Percentiles rank a stretch among this genome's conserved stretches.
phyloP scores from a whole-genome alignment of 2,329 filamentous ascomycete species.

The Venturia pyrina region DNA sequence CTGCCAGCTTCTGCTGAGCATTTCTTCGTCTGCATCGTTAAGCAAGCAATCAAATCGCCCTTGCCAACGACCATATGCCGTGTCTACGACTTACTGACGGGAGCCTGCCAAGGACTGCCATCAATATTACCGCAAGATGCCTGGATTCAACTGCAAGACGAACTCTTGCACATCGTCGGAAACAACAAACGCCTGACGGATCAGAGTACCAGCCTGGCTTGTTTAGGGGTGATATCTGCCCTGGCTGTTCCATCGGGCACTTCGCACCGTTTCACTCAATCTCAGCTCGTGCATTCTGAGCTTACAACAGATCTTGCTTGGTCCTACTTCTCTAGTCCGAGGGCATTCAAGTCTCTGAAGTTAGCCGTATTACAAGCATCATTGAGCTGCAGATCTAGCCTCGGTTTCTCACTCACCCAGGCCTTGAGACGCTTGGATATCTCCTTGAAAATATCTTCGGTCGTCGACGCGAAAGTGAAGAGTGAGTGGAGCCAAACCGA shows the following conservation, averaged over 20 bases:
- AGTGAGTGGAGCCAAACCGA: not conserved
- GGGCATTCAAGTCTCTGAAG: not conserved
- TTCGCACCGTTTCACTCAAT: conserved; percentile 14
- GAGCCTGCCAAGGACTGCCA: conserved; percentile 21
- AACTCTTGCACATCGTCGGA: conserved; percentile 23
- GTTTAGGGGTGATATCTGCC: conserved; percentile 24
- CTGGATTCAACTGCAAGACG: conserved; percentile 21
- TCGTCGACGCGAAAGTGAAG: not conserved
- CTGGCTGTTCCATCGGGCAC: conserved; percentile 14
- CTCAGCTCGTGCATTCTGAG: not conserved
- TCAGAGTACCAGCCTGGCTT: conserved; percentile 24
- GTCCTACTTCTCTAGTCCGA: conserved; percentile 20
- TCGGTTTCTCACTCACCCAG: not conserved
- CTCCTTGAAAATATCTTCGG: not conserved
- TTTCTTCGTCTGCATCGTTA: conserved; percentile 7
- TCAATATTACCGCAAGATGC: conserved; percentile 20
- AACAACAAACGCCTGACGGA: conserved; percentile 18
- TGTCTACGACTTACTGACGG: conserved; percentile 23
- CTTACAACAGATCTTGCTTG: conserved; percentile 15
- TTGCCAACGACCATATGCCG: conserved; percentile 14
- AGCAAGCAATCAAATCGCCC: conserved; percentile 1
- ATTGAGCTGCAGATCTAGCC: not conserved
- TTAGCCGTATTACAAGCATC: conserved; percentile 4
- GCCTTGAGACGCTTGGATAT: conserved; percentile 3
- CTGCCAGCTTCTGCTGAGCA: conserved; percentile 7